Evolutionary conservation across 768 basidiomycete genomes (phyloP), one percentile per base, ranked within the genome.

Genomic region (Kwoniella sp.): DNA sequence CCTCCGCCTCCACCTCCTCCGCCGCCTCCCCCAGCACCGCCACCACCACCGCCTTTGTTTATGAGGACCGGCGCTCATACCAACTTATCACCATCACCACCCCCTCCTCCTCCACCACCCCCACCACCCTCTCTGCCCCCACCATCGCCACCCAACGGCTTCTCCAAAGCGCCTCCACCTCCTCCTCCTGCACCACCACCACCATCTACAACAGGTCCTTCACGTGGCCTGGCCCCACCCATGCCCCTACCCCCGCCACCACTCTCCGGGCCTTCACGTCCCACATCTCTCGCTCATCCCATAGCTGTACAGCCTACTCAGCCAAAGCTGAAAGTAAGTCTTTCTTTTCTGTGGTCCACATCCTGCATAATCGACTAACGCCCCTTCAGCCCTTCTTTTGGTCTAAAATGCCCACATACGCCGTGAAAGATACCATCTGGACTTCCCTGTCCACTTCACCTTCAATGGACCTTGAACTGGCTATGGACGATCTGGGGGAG

Each of bases 341-440:
- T 46, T 36, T 29, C 25, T 54, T 29, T 22, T n/a, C 52, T 33
- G 33, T n/a, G n/a, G n/a, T n/a, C 33, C 33, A 33, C 13, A 6
- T 9, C 10, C 40, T 44, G 10, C 17, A 19, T 21, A 19, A 49
- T 17, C 15, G 9, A 46, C 46, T 61, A 52, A 33, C 37, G 10
- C 25, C 58, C 33, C 0, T 12, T 1, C 53, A 89, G 78, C 90
- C 93, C 1, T 92, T 96, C 82, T 92, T 92, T 77, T 95, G 93
- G 92, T 88, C 87, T 67, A 94, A 95, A 70, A 65, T 93, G 4
- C 80, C 83, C n/a, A 76, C 74, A 13, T 68, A 82, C 7, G 73
- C 80, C 5, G 68, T 84, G 3, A 65, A 69, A 2, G 71, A 83
- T 7, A 89, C 89, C 0, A 83, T 97, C 10, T 97, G 91, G 91